A percentile compares a stretch with the other conserved stretches of the same genome.
These are phyloP conservation scores for Aspergillus wentii DNA, from an alignment of 495 filamentous ascomycete species.

Conservation along the genomic window DNA sequence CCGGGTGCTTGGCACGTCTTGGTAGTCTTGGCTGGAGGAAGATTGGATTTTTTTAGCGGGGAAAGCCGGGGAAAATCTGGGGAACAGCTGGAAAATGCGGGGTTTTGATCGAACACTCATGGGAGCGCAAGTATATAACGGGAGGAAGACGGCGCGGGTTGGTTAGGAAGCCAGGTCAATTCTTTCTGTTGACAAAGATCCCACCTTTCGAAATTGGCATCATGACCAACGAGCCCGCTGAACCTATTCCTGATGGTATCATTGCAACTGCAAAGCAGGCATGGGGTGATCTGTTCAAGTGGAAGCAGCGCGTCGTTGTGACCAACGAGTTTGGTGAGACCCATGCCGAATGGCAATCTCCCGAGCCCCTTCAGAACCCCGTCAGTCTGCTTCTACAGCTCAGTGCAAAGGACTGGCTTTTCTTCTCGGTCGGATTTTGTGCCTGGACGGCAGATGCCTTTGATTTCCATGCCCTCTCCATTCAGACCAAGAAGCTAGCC, in stretches of 20 bases:
- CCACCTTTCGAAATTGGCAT: too few relatives aligned
- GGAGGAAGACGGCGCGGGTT: too few relatives aligned
- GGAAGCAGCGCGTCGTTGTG: constrained; percentile 61
- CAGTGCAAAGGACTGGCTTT: constrained; percentile 52
- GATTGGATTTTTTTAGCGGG: too few relatives aligned
- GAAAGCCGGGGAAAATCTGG: too few relatives aligned
- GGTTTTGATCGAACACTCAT: too few relatives aligned
- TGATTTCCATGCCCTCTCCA: constrained; percentile 73
- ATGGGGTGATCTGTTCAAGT: constrained; percentile 58
- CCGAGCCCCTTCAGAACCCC: constrained; percentile 56
- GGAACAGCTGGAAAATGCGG: too few relatives aligned
- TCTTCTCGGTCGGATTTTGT: constrained; percentile 57
- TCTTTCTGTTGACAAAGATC: too few relatives aligned
- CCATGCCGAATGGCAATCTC: constrained; percentile 54
- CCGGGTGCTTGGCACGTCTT: too few relatives aligned
- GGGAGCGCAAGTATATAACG: too few relatives aligned
- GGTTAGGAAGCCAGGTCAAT: too few relatives aligned
- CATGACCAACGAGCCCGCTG: constrained; percentile 50
- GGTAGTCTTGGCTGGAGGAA: too few relatives aligned
- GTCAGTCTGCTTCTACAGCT: constrained; percentile 55
- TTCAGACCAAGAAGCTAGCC: constrained; percentile 64
- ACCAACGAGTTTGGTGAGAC: constrained; percentile 50
- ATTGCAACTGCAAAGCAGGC: constrained; percentile 54
- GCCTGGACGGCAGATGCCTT: constrained; percentile 70
- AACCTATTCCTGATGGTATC: constrained; percentile 55